Percentiles rank a stretch among this genome's conserved stretches.
These are phyloP conservation scores for Scenedesmus sp. DNA, from an alignment of 163 green algal genomes.

Conservation along the genomic window DNA sequence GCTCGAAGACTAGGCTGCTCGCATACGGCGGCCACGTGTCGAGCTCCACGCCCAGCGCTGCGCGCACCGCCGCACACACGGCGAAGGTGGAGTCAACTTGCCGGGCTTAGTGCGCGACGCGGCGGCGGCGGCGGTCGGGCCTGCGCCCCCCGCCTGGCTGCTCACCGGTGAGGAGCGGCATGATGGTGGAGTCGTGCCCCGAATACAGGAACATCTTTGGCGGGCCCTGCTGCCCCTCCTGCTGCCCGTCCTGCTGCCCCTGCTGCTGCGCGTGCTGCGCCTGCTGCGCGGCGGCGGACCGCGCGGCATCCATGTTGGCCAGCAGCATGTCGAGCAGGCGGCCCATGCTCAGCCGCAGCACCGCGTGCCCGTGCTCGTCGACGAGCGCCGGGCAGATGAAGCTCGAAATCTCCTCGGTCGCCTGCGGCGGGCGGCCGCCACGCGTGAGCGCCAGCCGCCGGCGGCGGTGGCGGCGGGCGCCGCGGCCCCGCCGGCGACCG, in stretches of 20 bases:
- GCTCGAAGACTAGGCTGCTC: constrained; percentile 71
- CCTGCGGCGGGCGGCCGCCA: too few species aligned
- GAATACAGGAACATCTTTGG: constrained; percentile 65
- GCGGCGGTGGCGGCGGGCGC: too few species aligned
- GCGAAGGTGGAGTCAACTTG: too few species aligned
- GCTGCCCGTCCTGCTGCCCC: constrained; percentile 29
- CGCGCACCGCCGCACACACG: constrained; percentile 28
- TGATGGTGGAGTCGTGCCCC: constrained; percentile 81
- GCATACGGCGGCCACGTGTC: constrained; percentile 68
- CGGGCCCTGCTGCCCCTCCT: constrained; percentile 50
- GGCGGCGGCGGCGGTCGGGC: too few species aligned
- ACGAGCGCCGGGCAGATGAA: constrained; percentile 48
- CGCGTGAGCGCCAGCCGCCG: too few species aligned
- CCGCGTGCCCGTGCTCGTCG: constrained; percentile 49
- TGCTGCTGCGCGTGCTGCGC: not conserved
- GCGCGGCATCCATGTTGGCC: constrained; percentile 46
- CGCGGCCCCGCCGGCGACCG: too few species aligned
- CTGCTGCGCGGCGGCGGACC: constrained; percentile 15
- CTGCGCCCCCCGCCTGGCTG: too few species aligned
- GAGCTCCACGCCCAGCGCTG: constrained; percentile 65
- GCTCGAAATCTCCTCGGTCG: constrained; percentile 52
- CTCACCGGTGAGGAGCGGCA: constrained; percentile 74
- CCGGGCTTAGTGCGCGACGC: too few species aligned
- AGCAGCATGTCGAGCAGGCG: constrained; percentile 68
- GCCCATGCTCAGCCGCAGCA: constrained; percentile 77